Conservation (phyloP, 495 filamentous ascomycete genomes). For the Talaromyces adpressus region DNA sequence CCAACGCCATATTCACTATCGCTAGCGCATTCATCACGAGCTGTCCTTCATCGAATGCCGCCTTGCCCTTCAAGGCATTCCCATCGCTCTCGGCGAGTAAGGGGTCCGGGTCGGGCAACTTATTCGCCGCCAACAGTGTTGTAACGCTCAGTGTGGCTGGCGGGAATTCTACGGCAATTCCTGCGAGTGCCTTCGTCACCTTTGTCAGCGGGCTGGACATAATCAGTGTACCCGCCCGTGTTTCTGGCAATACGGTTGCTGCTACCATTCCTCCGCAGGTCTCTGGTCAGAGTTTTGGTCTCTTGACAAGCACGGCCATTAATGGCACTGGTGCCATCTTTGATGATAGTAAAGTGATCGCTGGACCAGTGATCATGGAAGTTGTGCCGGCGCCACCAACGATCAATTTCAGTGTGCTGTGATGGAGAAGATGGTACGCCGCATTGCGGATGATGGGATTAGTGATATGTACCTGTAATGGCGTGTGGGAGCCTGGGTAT, state of each 20-base stretch:
- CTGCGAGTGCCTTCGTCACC: slow-evolving; percentile 18
- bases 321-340: slow-evolving; percentile 11
- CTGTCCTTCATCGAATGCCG: slow-evolving; percentile 47
- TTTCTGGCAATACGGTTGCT: slow-evolving; percentile 23
- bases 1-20: slow-evolving; percentile 55
- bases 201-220: slow-evolving; percentile 15
- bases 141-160: slow-evolving; percentile 4
- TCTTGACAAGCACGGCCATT: slow-evolving; percentile 21
- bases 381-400: slow-evolving; percentile 13
- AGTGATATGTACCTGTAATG: no score
- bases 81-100: slow-evolving; percentile 25
- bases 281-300: slow-evolving; percentile 30
- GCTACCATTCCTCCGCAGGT: slow-evolving; percentile 26
- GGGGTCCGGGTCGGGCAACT: background rate
- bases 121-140: background rate
- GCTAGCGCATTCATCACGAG: slow-evolving; percentile 51
- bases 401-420: slow-evolving; percentile 1
- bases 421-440: slow-evolving; percentile 1
- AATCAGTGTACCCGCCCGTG: slow-evolving; percentile 22
- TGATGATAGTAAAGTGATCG: slow-evolving; percentile 23
- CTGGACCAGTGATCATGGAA: slow-evolving; percentile 30
- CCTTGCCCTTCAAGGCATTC: slow-evolving; percentile 53
- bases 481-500: no score
- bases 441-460: no score
- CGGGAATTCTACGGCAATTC: slow-evolving; percentile 21